Base-by-base conservation (phyloP, 495 filamentous ascomycete species). In the Podospora comata region DNA sequence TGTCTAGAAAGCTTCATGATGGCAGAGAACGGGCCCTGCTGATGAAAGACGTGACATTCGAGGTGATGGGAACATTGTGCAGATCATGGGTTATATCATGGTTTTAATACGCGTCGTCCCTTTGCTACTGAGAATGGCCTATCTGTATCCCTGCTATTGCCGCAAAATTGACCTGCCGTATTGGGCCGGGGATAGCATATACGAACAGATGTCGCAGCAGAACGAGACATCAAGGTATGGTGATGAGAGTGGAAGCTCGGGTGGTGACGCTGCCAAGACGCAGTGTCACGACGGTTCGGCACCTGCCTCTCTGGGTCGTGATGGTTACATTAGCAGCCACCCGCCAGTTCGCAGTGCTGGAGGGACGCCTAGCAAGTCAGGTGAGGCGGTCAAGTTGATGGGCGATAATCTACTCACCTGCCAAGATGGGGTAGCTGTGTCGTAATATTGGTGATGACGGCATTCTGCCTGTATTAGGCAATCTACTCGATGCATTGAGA, bases 1-100 rank as follows among this genome's bases (percentile, higher is more conserved):
- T 58, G 11, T 60, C 44, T 7, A 34, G 64, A 32, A 39, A 70
- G 11, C 71, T 70, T 70, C 71, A 70, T 73, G 11, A 18, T 65
- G 39, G 19, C 82, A 48, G 39, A 18, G 1, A 13, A 13, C 2
- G 2, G 39, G 39, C 13, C 39, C 39, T 13, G 23, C 3, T 20
- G n/a, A 6, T 6, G 18, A 20, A 26, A 20, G 55, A 20, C 1
- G 13, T 19, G 55, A 9, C 18, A 4, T 58, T 58, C n/a, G 4
- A 5, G 23, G 55, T 58, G 55, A 7, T 19, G n/a, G n/a, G 6
- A 13, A 18, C n/a, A 58, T 18, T 4, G 7, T 20, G 4, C 23
- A 20, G 19, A 58, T 26, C 55, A 20, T 26, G 55, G 55, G n/a
- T 5, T 5, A 20, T 26, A 11, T 58, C 55, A 1, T 48, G 9